phyloP scores from a whole-genome alignment of 805 yeast genomes.

The Schwanniomyces occidentalis region DNA sequence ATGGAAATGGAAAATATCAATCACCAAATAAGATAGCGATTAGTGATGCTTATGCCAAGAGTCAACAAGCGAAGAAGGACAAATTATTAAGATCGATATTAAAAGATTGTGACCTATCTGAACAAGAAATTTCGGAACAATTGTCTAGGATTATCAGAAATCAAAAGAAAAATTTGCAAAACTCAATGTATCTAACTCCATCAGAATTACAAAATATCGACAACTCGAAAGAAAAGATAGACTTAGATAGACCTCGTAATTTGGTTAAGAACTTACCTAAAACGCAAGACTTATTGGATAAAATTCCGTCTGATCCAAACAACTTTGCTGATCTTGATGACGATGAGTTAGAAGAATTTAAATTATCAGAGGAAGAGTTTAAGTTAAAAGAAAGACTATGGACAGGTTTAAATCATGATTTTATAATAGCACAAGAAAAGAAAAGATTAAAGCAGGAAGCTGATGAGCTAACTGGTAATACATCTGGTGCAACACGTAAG shows the following conservation, averaged over 20 bases:
- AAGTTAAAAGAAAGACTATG: constrained; percentile 78
- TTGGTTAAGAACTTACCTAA: constrained; percentile 56
- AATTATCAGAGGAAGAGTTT: constrained; percentile 70
- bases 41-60: no score
- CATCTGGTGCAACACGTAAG: constrained; percentile 39
- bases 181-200: constrained; percentile 21
- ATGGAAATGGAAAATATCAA: constrained; percentile 15
- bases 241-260: constrained; percentile 43
- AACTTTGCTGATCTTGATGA: constrained; percentile 71
- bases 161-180: constrained; percentile 19
- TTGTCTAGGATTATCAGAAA: constrained; percentile 21
- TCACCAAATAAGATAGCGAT: constrained; percentile 1
- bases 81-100: constrained; percentile 26
- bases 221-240: constrained; percentile 17
- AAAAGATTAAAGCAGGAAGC: constrained; percentile 83
- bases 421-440: constrained; percentile 78
- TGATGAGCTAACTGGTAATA: constrained; percentile 81
- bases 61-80: constrained; percentile 12
- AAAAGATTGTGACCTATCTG: constrained; percentile 31
- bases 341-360: constrained; percentile 64
- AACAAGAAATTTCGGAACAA: constrained; percentile 22
- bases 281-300: constrained; percentile 51
- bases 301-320: constrained; percentile 60
- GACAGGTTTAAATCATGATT: constrained; percentile 89
- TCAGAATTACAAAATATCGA: constrained; percentile 17